phyloP scores from a whole-genome alignment of 2,329 filamentous ascomycete species.

The Ophiostoma novo-ulmi region DNA sequence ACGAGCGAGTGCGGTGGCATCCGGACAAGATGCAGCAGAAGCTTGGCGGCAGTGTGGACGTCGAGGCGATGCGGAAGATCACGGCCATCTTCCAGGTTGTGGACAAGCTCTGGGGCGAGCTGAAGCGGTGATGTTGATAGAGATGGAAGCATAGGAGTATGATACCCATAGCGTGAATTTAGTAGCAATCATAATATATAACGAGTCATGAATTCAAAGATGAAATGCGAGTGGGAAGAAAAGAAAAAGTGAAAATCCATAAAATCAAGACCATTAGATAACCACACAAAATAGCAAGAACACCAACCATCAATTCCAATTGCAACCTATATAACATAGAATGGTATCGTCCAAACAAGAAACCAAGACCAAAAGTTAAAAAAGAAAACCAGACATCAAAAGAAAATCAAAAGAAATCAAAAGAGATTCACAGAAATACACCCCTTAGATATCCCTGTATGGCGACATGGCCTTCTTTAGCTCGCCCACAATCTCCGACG shows the following conservation, averaged over 20 bases:
- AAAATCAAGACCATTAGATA: not conserved
- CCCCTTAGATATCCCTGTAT: conserved; percentile 48
- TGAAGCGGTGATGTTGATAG: not conserved
- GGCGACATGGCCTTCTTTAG: conserved; percentile 70
- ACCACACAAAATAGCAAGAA: not conserved
- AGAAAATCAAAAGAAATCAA: not conserved
- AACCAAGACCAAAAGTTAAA: not conserved
- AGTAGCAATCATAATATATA: not conserved
- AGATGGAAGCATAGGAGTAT: not conserved
- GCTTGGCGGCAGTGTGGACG: conserved; percentile 65
- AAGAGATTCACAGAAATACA: not conserved
- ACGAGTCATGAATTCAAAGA: not conserved
- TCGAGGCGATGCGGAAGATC: conserved; percentile 67
- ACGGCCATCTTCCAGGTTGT: conserved; percentile 90
- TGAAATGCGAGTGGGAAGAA: not conserved
- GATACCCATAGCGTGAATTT: not conserved
- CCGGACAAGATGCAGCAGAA: conserved; percentile 95
- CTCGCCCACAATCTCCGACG: conserved; percentile 71
- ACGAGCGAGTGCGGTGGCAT: conserved; percentile 90
- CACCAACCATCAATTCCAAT: not conserved
- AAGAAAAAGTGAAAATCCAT: not conserved
- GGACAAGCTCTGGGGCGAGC: conserved; percentile 71
- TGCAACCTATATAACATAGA: not conserved
- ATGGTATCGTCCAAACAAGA: conserved; percentile 1
- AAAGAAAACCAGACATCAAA: not conserved